Conservation (phyloP, 148 eudicot genomes). For the Spergularia bocconei region DNA sequence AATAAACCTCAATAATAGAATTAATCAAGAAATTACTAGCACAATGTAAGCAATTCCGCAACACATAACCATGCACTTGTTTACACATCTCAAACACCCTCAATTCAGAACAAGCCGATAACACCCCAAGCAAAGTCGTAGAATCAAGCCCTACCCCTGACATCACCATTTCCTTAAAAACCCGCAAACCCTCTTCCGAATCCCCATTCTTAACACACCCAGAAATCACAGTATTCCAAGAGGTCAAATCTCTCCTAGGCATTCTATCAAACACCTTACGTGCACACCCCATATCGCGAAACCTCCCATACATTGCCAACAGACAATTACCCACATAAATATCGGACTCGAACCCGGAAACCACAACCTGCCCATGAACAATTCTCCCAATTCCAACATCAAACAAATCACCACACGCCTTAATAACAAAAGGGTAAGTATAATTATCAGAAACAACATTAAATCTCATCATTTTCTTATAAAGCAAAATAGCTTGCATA, state of each 20-base stretch:
- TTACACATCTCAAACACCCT: constrained; percentile 15
- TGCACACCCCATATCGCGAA: constrained; percentile 21
- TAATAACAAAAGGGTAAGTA: constrained; percentile 37
- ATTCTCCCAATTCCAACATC: constrained; percentile 26
- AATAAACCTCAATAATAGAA: constrained; percentile 27
- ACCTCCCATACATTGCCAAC: constrained; percentile 24
- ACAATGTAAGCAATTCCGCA: constrained; percentile 1
- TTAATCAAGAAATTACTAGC: constrained; percentile 12
- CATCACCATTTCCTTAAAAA: constrained; percentile 15
- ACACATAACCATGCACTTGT: constrained; percentile 17
- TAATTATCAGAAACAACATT: constrained; percentile 29
- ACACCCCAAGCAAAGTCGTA: constrained; percentile 28
- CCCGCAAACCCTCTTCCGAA: constrained; percentile 12
- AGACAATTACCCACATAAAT: constrained; percentile 32
- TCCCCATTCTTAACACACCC: constrained; percentile 30
- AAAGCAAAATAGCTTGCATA: constrained; percentile 11
- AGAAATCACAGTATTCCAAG: constrained; percentile 34
- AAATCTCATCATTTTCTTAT: not conserved
- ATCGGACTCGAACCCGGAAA: constrained; percentile 33
- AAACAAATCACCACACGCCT: constrained; percentile 35
- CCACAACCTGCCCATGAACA: constrained; percentile 31
- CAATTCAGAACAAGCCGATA: constrained; percentile 26
- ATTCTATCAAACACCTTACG: constrained; percentile 38
- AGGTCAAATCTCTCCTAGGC: constrained; percentile 33
- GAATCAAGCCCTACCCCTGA: constrained; percentile 18